phyloP scores from a whole-genome alignment of 345 rosid species.

The Moricandia arvensis region DNA sequence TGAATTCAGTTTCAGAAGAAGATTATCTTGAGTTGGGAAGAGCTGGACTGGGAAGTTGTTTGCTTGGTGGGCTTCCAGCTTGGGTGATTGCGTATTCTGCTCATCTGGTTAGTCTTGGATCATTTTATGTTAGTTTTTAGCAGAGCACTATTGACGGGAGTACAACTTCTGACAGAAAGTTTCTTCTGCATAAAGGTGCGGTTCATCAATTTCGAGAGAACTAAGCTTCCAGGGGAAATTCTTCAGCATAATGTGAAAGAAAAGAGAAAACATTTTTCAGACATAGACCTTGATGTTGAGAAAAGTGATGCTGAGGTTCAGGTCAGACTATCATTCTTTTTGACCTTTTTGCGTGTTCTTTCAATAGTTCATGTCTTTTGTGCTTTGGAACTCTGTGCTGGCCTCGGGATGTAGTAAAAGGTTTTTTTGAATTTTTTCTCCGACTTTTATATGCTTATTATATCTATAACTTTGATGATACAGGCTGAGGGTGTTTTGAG shows the following conservation, averaged over 20 bases:
- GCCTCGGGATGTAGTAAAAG: slow-evolving; percentile 11
- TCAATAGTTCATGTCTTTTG: neutral
- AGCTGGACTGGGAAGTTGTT: slow-evolving; percentile 96
- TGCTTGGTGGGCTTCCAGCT: slow-evolving; percentile 95
- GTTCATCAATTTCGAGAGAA: slow-evolving; percentile 90
- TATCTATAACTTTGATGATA: slow-evolving; percentile 20
- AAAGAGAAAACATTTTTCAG: slow-evolving; percentile 75
- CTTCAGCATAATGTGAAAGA: slow-evolving; percentile 91
- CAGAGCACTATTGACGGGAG: slow-evolving; percentile 5
- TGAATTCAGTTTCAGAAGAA: slow-evolving; percentile 82
- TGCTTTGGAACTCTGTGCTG: neutral
- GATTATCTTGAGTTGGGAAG: slow-evolving; percentile 96
- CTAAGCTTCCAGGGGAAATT: slow-evolving; percentile 91
- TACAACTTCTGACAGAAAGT: slow-evolving; percentile 17
- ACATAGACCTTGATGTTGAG: slow-evolving; percentile 78
- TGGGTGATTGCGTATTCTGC: slow-evolving; percentile 97
- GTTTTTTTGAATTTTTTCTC: too few relatives aligned
- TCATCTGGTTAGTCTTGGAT: slow-evolving; percentile 67
- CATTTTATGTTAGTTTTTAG: slow-evolving; percentile 1
- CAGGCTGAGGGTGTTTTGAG: slow-evolving; percentile 99
- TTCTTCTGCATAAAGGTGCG: slow-evolving; percentile 69
- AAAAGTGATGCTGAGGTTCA: slow-evolving; percentile 98
- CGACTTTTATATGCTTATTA: slow-evolving; percentile 17
- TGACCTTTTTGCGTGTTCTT: neutral
- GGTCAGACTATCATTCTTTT: slow-evolving; percentile 46